These are phyloP conservation scores for Parastagonospora avenae DNA, from an alignment of 2,329 filamentous ascomycete genomes.

Conservation along the genomic window DNA sequence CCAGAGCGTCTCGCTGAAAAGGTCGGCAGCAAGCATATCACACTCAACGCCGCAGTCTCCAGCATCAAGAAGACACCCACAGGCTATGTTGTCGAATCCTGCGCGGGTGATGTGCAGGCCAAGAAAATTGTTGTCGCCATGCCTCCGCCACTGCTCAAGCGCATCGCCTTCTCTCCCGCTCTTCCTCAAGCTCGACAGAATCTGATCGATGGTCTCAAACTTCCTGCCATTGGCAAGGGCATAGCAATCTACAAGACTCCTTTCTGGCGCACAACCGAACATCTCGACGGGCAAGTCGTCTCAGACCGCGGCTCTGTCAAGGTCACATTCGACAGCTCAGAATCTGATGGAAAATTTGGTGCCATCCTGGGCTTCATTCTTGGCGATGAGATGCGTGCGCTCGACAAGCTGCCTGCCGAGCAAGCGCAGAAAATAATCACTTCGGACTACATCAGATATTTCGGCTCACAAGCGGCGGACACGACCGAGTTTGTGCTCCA, in stretches of 20 bases:
- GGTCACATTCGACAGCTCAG: slow-evolving; percentile 26
- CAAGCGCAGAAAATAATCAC: slow-evolving; percentile 10
- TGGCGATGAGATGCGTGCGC: slow-evolving; percentile 21
- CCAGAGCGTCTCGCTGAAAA: slow-evolving; percentile 17
- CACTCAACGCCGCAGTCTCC: slow-evolving; percentile 20
- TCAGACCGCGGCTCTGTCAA: slow-evolving; percentile 14
- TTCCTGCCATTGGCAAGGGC: slow-evolving; percentile 59
- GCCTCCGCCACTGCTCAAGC: slow-evolving; percentile 53
- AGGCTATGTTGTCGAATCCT: slow-evolving; percentile 20
- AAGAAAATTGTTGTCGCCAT: slow-evolving; percentile 57
- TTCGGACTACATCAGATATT: slow-evolving; percentile 20
- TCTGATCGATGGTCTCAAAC: slow-evolving; percentile 42
- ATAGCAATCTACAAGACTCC: slow-evolving; percentile 54
- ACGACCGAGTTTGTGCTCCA: slow-evolving; percentile 23
- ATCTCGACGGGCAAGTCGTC: slow-evolving; percentile 49
- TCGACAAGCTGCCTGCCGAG: slow-evolving; percentile 7
- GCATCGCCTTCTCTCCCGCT: slow-evolving; percentile 55
- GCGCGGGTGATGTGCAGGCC: slow-evolving; percentile 37
- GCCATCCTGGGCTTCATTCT: slow-evolving; percentile 30
- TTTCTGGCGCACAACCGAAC: slow-evolving; percentile 51
- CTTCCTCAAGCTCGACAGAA: slow-evolving; percentile 52
- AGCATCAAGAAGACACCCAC: slow-evolving; percentile 14
- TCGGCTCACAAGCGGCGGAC: slow-evolving; percentile 13
- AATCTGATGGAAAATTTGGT: slow-evolving; percentile 19
- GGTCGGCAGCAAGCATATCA: slow-evolving; percentile 19